Evolutionary conservation across 306 rosid genomes (phyloP), one percentile per base, ranked within the genome.

Genomic region (Dryas octopetala): DNA sequence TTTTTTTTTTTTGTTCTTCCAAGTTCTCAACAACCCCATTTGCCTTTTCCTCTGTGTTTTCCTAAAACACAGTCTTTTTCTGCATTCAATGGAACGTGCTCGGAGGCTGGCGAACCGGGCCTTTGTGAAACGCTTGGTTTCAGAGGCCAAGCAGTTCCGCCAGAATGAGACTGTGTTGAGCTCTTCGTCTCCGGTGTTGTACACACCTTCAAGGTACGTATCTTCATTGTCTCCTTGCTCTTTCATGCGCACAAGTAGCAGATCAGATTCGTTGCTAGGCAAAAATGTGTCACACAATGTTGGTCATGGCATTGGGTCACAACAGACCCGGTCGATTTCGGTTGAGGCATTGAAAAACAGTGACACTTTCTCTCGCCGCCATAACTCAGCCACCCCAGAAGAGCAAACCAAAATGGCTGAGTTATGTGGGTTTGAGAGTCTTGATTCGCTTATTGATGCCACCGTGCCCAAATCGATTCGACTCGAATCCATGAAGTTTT

Each of bases 401-500:
- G 98, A 96, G 63, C 99, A 92, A 67, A 68, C 78, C 68, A 90
- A 86, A 74, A 92, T 92, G 99, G 89, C 99, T 1, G 75, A 71
- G 63, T 41, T 85, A 0, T 82, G 88, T 15, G 99, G 99, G 0
- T 96, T 90, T 41, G 80, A 81, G 17, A 62, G 63, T 52, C 89
- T 92, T 5, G 94, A 90, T 59, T 80, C 93, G 5, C 97, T 96
- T 8, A 84, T 96, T 0, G 97, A 92, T 13, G 97, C 97, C 11
- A 96, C 99, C 0, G 99, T 96, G 4, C 98, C 99, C 0, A 90
- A 96, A 80, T 90, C 99, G 14, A 96, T 96, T 38, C 82, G 99
- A 1, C 51, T 90, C 5, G 83, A 83, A 4, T 90, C 91, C 0
- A 86, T 92, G 89, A 85, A 84, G 79, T 90, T 96, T 74, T 59